phyloP scores from a whole-genome alignment of 345 rosid species.

The Camelina sativa region DNA sequence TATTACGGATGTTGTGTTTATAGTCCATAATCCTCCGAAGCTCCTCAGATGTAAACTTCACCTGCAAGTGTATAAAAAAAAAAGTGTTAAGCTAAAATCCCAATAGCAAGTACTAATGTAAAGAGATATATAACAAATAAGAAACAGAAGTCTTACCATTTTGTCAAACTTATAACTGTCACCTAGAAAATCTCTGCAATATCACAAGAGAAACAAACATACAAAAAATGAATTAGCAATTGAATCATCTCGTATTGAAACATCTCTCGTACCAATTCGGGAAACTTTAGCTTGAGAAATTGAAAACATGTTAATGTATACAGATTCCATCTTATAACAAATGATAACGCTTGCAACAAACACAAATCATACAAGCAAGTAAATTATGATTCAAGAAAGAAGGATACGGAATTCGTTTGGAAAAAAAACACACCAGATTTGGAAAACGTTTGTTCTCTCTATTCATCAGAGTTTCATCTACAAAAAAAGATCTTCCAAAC shows the following conservation, averaged over 20 bases:
- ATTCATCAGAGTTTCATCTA: no score
- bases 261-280: no score
- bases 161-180: constrained; percentile 27
- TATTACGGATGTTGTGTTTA: constrained; percentile 44
- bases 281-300: not conserved
- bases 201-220: not conserved
- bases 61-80: not conserved
- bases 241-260: not conserved
- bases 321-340: no score
- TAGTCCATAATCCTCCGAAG: constrained; percentile 47
- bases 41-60: constrained; percentile 48
- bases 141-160: constrained; percentile 28
- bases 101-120: not conserved
- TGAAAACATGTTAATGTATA: no score
- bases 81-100: not conserved
- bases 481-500: no score
- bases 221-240: not conserved
- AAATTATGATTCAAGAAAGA: no score
- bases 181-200: constrained; percentile 40
- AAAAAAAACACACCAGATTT: no score
- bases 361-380: no score
- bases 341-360: no score
- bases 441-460: no score
- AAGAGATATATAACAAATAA: not conserved
- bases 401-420: no score